These are phyloP conservation scores for Ophiocytium majus DNA, from an alignment of 352 stramenopile genomes.

Conservation along the genomic window DNA sequence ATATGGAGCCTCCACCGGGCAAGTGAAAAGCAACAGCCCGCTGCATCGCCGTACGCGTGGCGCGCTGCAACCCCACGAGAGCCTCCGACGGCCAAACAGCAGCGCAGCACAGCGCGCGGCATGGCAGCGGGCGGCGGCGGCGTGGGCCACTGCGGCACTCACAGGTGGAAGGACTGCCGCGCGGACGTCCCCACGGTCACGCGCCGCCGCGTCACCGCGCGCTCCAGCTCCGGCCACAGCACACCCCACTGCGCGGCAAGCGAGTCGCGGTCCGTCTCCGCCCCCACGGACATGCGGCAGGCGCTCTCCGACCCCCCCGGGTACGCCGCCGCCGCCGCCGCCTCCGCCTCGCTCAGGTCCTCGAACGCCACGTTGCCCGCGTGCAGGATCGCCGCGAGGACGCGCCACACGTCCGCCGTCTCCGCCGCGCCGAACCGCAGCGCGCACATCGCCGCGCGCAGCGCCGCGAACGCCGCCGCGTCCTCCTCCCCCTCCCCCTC, in stretches of 20 bases:
- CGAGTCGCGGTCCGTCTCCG: not conserved
- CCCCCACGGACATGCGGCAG: not conserved
- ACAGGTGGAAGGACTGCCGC: slow-evolving; percentile 24
- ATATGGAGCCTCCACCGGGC: no score
- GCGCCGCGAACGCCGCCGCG: slow-evolving; percentile 59
- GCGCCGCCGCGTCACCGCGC: slow-evolving; percentile 27
- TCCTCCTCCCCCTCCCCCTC: slow-evolving; percentile 9
- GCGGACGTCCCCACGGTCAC: slow-evolving; percentile 24
- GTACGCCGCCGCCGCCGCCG: no score
- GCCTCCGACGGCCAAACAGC: no score
- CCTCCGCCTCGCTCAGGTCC: not conserved
- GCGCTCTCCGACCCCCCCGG: not conserved
- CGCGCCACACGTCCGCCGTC: slow-evolving; percentile 35
- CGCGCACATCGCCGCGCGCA: slow-evolving; percentile 35
- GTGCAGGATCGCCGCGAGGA: slow-evolving; percentile 60
- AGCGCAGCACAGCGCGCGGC: no score
- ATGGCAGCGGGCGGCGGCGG: no score
- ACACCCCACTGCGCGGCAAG: slow-evolving; percentile 35
- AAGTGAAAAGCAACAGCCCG: no score
- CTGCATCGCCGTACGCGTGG: no score
- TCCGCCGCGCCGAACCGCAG: slow-evolving; percentile 37
- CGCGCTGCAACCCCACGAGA: no score
- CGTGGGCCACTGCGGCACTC: slow-evolving; percentile 28
- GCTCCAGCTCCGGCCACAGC: slow-evolving; percentile 25
- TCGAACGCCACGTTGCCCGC: slow-evolving; percentile 60